Evolutionary conservation across 805 yeast genomes (phyloP), one percentile per base, ranked within the genome.

Genomic region (Sugiyamaella valdiviana): DNA sequence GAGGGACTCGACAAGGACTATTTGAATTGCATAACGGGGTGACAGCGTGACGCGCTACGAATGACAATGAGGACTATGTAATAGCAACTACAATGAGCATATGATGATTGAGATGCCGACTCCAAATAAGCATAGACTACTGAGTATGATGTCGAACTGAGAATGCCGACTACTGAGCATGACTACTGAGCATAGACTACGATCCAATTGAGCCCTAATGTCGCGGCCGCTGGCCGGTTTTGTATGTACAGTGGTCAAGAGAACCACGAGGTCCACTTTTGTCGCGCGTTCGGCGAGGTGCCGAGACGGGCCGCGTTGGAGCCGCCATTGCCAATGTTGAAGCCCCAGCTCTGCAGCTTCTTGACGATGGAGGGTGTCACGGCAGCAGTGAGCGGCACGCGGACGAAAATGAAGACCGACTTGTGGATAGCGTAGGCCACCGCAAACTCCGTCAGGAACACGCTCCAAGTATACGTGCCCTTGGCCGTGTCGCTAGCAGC

Each of bases 341-440:
- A 88, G 1, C 96, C 96, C 85, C 87, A 80, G 19, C 75, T 68
- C 50, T 85, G 77, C 53, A 91, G 73, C 42, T 70, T 62, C 45
- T 66, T 71, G 4, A 88, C 95, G 1, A 88, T 74, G 1, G 79
- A 62, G 5, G 99, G 99, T 0, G 97, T 89, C 10, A 90, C 76
- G 2, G 95, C 95, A 0, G 96, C 96, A 0, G 97, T 84, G 24
- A 88, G 65, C 12, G 99, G 99, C 4, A 93, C 70, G 53, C 99
- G 76, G 38, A 93, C 76, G 51, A 91, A 78, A 20, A 91, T 77
- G 15, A 65, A 54, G 53, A 93, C 73, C 3, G 90, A 78, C 69
- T 93, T 93, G 71, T 93, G 98, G 41, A 93, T 70, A 2, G 96
- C 96, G 63, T 93, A 93, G 0, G 98, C 98, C 45, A 93, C 76